phyloP scores from a whole-genome alignment of 306 rosid species.

The Purshia tridentata region DNA sequence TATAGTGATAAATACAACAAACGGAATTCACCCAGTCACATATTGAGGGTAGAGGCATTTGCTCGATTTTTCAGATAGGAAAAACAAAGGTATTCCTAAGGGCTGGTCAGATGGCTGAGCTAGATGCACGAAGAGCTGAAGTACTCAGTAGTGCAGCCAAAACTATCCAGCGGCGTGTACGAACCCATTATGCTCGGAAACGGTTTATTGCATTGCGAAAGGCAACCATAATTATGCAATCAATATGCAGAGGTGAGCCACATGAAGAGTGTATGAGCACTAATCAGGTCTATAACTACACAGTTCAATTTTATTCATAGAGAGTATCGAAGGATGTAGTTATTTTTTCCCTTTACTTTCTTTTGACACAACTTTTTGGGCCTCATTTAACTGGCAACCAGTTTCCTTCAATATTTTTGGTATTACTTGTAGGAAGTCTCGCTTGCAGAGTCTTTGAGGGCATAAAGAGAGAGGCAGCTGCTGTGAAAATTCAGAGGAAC shows the following conservation, averaged over 20 bases:
- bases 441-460: conserved; percentile 66
- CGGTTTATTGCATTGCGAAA: conserved; percentile 73
- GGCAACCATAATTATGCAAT: conserved; percentile 67
- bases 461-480: conserved; percentile 75
- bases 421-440: conserved; percentile 65
- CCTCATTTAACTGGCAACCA: background rate
- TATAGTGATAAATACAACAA: background rate
- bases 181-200: conserved; percentile 77
- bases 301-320: background rate
- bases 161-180: conserved; percentile 72
- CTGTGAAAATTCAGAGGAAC: conserved; percentile 76
- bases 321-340: background rate
- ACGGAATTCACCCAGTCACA: conserved; percentile 17
- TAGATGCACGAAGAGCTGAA: conserved; percentile 87
- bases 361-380: background rate
- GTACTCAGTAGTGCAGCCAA: conserved; percentile 83
- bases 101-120: conserved; percentile 99
- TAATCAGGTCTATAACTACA: conserved; percentile 23
- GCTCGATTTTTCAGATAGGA: conserved; percentile 70
- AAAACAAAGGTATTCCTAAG: conserved; percentile 91
- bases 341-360: background rate
- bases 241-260: conserved; percentile 80
- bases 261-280: conserved; percentile 25
- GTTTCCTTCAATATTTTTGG: conserved; percentile 7
- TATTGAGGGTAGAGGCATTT: conserved; percentile 26